These are phyloP conservation scores for Thamnidium elegans DNA, from an alignment of 192 early-diverging fungal species.

Conservation along the genomic window DNA sequence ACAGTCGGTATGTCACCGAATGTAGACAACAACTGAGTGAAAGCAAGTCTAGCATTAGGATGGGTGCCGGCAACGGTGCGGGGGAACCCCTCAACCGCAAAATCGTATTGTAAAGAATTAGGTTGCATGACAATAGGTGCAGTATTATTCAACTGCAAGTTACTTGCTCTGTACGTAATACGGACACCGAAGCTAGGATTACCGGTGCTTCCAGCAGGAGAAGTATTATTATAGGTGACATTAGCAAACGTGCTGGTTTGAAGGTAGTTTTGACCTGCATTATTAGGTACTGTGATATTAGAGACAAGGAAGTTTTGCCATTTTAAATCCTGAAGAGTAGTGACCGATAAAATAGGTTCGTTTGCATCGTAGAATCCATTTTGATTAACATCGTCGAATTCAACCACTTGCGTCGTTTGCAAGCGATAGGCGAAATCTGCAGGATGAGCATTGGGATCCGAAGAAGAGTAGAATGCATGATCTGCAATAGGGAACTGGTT, in stretches of 20 bases:
- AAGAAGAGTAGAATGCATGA: constrained; percentile 27
- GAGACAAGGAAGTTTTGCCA: constrained; percentile 25
- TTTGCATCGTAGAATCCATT: constrained; percentile 30
- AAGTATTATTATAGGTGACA: constrained; percentile 16
- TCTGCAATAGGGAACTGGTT: constrained; percentile 23
- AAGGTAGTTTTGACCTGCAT: constrained; percentile 17
- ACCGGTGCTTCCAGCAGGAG: neutral
- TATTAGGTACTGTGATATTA: constrained; percentile 25
- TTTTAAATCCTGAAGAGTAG: constrained; percentile 17
- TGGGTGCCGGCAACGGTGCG: neutral
- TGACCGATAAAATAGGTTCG: constrained; percentile 22
- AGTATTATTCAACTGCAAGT: constrained; percentile 34
- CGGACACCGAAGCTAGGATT: constrained; percentile 18
- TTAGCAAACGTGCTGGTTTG: constrained; percentile 21
- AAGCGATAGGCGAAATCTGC: constrained; percentile 36
- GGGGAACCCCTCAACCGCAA: constrained; percentile 22
- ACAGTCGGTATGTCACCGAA: neutral
- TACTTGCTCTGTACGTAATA: constrained; percentile 16
- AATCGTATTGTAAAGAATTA: constrained; percentile 36
- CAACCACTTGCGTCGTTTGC: constrained; percentile 26
- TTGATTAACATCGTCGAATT: constrained; percentile 35
- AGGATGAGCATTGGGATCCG: constrained; percentile 21
- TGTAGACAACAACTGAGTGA: constrained; percentile 25
- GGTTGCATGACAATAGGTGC: constrained; percentile 29
- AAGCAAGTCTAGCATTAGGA: constrained; percentile 13